Conservation (phyloP, 2,329 filamentous ascomycete genomes). For the Pseudocercospora fijiensis region DNA sequence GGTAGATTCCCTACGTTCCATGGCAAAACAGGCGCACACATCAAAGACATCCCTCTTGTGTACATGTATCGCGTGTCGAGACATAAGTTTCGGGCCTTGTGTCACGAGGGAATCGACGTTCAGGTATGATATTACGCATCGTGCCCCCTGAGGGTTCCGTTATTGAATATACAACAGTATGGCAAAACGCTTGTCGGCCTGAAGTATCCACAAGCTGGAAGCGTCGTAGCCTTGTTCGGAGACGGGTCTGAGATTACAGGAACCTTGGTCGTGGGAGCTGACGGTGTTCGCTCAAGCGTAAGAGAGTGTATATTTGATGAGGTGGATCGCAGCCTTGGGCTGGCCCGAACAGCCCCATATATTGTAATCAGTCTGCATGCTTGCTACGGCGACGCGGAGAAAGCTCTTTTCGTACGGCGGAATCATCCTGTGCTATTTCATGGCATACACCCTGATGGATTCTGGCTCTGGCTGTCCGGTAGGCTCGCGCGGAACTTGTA, state of each 20-base stretch:
- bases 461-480: not conserved
- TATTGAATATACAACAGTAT: not conserved
- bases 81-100: not conserved
- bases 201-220: not conserved
- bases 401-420: not conserved
- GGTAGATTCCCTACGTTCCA: not conserved
- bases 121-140: not conserved
- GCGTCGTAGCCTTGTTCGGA: not conserved
- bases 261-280: not conserved
- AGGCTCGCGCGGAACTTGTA: not conserved
- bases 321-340: not conserved
- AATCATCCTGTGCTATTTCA: not conserved
- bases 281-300: not conserved
- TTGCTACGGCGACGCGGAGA: not conserved
- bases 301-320: not conserved
- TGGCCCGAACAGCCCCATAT: not conserved
- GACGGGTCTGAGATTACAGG: not conserved
- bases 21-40: not conserved
- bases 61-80: not conserved
- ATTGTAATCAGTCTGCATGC: not conserved
- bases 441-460: not conserved
- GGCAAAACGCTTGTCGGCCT: not conserved
- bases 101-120: not conserved
- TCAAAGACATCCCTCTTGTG: not conserved
- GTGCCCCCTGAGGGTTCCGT: not conserved